Percentiles rank a stretch among this genome's conserved stretches.
phyloP scores from a whole-genome alignment of 176 grass and related monocot species.

The Hsuehochloa calcarea region DNA sequence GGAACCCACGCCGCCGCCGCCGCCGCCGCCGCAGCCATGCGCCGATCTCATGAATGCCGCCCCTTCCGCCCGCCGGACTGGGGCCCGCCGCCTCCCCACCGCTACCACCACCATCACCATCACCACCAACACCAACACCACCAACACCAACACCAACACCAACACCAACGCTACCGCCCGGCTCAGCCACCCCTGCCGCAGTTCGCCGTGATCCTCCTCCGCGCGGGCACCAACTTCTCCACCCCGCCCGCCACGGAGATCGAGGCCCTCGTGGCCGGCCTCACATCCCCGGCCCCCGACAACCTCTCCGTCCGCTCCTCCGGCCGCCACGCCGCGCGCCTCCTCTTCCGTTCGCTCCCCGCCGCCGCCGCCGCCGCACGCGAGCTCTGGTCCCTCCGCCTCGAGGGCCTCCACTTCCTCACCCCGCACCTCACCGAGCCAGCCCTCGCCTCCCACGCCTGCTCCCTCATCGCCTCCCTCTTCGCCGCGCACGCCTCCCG shows the following conservation, averaged over 20 bases:
- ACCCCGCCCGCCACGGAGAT: conserved; percentile 33
- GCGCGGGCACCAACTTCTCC: conserved; percentile 10
- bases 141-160: not conserved
- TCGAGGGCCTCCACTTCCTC: conserved; percentile 67
- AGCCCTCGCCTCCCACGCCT: conserved; percentile 28
- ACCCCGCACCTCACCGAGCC: conserved; percentile 21
- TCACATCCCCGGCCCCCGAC: conserved; percentile 12
- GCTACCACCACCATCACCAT: conserved; percentile 3
- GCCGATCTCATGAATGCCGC: conserved; percentile 30
- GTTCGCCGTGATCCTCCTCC: conserved; percentile 46
- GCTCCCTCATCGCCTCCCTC: conserved; percentile 40
- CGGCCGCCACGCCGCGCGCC: conserved; percentile 36
- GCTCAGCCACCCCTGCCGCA: not conserved
- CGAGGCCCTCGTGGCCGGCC: conserved; percentile 46
- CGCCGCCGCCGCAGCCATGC: conserved; percentile 18
- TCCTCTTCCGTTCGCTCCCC: conserved; percentile 35
- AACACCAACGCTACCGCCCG: conserved; percentile 2
- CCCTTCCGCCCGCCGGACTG: conserved; percentile 41
- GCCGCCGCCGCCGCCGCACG: conserved; percentile 52
- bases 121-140: not conserved
- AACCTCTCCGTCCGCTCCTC: conserved; percentile 31
- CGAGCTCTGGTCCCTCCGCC: conserved; percentile 65
- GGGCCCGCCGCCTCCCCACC: not conserved
- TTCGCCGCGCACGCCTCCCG: conserved; percentile 50
- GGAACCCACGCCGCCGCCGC: not conserved